Conservation (phyloP, 345 rosid species). For the Microcos paniculata region DNA sequence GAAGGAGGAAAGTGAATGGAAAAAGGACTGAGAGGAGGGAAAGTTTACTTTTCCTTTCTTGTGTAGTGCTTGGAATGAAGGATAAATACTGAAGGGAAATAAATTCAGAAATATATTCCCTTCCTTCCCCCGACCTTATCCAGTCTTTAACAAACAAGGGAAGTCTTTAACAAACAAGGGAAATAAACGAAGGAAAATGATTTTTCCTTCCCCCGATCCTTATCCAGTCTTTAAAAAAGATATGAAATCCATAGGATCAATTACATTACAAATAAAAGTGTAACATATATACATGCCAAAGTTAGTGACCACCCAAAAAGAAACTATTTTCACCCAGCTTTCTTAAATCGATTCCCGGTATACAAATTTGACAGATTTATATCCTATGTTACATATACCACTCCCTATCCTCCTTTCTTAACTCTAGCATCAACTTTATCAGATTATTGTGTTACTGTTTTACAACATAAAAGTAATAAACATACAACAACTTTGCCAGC, state of each 20-base stretch:
- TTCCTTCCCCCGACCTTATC: too few relatives aligned
- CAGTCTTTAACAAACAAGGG: too few relatives aligned
- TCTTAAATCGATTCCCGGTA: constrained; percentile 6
- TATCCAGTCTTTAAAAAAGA: too few relatives aligned
- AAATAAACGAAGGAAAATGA: too few relatives aligned
- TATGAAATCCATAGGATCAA: constrained; percentile 11
- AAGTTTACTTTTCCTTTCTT: too few relatives aligned
- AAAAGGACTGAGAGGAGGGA: too few relatives aligned
- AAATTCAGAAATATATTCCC: too few relatives aligned
- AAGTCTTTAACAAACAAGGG: too few relatives aligned
- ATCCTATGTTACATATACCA: constrained; percentile 27
- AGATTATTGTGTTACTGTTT: constrained; percentile 26
- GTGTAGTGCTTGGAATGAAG: too few relatives aligned
- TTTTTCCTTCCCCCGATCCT: too few relatives aligned
- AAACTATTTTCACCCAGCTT: not conserved
- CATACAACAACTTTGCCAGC: constrained; percentile 27
- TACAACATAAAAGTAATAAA: constrained; percentile 27
- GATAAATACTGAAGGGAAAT: too few relatives aligned
- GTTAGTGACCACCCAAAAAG: not conserved
- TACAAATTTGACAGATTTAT: constrained; percentile 16
- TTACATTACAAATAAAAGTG: not conserved
- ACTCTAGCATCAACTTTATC: constrained; percentile 22
- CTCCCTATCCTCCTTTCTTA: constrained; percentile 11
- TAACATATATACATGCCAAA: not conserved
- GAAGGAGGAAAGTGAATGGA: too few relatives aligned